Conservation (phyloP, 306 rosid species). For the Canavalia gladiata region DNA sequence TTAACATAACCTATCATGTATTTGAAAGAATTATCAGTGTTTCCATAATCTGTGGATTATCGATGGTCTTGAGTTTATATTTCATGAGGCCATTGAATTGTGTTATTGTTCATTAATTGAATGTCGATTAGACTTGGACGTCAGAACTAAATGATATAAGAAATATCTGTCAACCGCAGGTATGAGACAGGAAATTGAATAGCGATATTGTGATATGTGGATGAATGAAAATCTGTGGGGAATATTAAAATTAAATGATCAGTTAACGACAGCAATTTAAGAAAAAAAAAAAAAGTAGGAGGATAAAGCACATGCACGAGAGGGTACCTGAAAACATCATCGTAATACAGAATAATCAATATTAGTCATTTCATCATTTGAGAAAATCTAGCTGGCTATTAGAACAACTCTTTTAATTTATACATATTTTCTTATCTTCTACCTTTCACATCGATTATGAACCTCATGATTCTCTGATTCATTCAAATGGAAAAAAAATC, state of each 20-base stretch:
- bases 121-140: too few relatives aligned
- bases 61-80: too few relatives aligned
- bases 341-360: background rate
- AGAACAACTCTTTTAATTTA: conserved; percentile 25
- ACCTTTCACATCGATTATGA: background rate
- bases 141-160: too few relatives aligned
- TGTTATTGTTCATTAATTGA: too few relatives aligned
- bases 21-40: too few relatives aligned
- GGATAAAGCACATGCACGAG: conserved; percentile 31
- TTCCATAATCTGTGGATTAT: too few relatives aligned
- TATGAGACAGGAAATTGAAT: too few relatives aligned
- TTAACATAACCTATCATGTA: too few relatives aligned
- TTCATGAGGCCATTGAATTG: too few relatives aligned
- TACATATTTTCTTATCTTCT: background rate
- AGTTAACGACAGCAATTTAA: background rate
- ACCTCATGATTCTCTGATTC: background rate
- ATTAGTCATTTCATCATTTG: conserved; percentile 41
- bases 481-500: background rate
- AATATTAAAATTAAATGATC: background rate
- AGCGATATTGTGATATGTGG: too few relatives aligned
- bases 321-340: conserved; percentile 23
- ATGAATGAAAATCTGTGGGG: too few relatives aligned
- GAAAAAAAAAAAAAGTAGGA: background rate
- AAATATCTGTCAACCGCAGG: too few relatives aligned
- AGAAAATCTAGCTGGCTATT: conserved; percentile 46